phyloP scores from a whole-genome alignment of 257 asterid species.

The Scutellaria baicalensis region DNA sequence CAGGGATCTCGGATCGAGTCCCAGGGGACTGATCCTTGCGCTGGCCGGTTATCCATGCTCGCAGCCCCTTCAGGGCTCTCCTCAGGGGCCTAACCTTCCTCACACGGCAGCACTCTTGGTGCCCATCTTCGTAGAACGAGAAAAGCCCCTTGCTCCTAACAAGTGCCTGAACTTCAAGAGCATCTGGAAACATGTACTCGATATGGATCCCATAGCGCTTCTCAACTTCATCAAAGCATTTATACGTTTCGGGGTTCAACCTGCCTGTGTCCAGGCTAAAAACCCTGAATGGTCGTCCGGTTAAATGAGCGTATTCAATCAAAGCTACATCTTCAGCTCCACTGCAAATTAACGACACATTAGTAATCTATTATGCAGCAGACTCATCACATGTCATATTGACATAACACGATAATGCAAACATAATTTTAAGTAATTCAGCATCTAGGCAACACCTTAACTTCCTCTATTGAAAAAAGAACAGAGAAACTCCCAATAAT shows the following conservation, averaged over 20 bases:
- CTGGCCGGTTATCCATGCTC: constrained; percentile 91
- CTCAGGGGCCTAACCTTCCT: constrained; percentile 76
- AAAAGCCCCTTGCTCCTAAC: constrained; percentile 82
- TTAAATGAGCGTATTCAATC: constrained; percentile 75
- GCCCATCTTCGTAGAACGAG: constrained; percentile 88
- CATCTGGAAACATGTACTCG: constrained; percentile 87
- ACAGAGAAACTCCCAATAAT: too few species aligned
- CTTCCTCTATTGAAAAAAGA: too few species aligned
- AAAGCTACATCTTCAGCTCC: constrained; percentile 93
- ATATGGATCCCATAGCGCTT: constrained; percentile 66
- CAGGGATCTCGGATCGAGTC: constrained; percentile 76
- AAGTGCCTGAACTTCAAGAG: constrained; percentile 69
- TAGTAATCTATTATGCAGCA: neutral
- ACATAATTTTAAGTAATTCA: too few species aligned
- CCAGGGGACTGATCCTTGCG: constrained; percentile 93
- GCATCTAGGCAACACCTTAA: too few species aligned
- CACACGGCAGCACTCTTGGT: constrained; percentile 91
- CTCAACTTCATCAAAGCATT: constrained; percentile 65
- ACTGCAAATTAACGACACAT: constrained; percentile 29
- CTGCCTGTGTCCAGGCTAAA: constrained; percentile 90
- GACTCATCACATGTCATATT: neutral
- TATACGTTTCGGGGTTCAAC: constrained; percentile 77
- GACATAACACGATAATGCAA: too few species aligned
- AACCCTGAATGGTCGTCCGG: constrained; percentile 82
- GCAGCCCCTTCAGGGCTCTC: constrained; percentile 73